Evolutionary conservation across 495 filamentous ascomycete species (phyloP), one percentile per base, ranked within the genome.

Genomic region (Aspergillus bridgeri): DNA sequence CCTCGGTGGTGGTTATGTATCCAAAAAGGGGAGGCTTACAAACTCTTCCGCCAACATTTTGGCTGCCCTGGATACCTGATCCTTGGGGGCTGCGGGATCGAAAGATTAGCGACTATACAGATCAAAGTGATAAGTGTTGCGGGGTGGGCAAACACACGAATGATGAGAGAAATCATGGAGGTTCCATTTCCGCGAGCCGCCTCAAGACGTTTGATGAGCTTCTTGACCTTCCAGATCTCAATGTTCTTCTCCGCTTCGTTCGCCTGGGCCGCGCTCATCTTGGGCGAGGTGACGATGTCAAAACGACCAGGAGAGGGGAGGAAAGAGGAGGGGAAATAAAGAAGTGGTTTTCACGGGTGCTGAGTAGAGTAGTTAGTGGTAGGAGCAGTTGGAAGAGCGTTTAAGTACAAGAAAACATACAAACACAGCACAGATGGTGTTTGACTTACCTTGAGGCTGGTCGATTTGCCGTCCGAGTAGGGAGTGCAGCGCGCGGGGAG

Each of bases 1-100:
- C 33, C 17, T 38, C 13, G 33, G 33, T 11, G 11, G 17, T 15
- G 33, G 25, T 7, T 4, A 15, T 38, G 7, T 38, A 0, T 8
- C 13, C 33, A 13, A 15, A 13, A 25, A 13, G 9, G 33, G 6
- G 25, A 24, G 59, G 80, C 89, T 63, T 81, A 96, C 92, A 70
- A 92, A 97, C 88, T 97, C 93, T 96, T 98, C 94, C 76, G 94
- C 94, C 85, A 98, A 87, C 94, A 98, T 98, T 82, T 96, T 96
- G 43, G 95, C 91, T 42, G 91, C 90, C 58, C 94, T 86, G 13
- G 95, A 97, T 51, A 98, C 83, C 75, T 98, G 94, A 75, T 97
- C 94, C 85, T 97, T 98, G 51, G 94, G 94, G 48, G 94, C 90
- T 96, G 25, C 20, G 53, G 54, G 0, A 42, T 29, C 38, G 17